Conservation (phyloP, 345 rosid species). For the Laguncularia racemosa region DNA sequence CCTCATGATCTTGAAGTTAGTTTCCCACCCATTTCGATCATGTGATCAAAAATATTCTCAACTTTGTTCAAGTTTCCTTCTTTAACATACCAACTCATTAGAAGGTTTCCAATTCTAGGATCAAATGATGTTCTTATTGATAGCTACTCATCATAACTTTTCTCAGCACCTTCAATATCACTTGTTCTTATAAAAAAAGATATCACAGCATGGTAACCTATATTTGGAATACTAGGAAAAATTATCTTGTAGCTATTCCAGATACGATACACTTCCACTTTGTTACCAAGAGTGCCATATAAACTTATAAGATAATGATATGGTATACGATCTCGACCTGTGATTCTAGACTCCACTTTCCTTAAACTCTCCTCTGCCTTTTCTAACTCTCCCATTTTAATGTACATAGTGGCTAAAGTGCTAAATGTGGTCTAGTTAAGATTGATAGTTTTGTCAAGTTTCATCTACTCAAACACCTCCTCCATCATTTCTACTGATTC, state of each 20-base stretch:
- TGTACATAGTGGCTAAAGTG: slow-evolving; percentile 90
- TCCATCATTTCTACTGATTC: slow-evolving; percentile 74
- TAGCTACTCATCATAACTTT: slow-evolving; percentile 70
- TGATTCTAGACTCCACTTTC: no score
- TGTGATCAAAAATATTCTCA: no score
- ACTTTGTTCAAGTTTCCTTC: no score
- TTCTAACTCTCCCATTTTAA: no score
- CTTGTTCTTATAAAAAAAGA: slow-evolving; percentile 57
- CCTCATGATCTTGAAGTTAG: no score
- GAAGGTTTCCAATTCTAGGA: slow-evolving; percentile 76
- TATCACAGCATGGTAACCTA: slow-evolving; percentile 75
- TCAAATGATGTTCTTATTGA: slow-evolving; percentile 56
- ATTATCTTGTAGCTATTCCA: slow-evolving; percentile 70
- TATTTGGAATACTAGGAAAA: slow-evolving; percentile 69
- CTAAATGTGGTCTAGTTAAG: slow-evolving; percentile 93
- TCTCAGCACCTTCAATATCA: slow-evolving; percentile 77
- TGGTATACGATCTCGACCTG: no score
- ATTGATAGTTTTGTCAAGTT: slow-evolving; percentile 36
- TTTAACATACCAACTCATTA: slow-evolving; percentile 53
- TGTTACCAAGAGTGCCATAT: no score
- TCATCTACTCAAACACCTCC: slow-evolving; percentile 65
- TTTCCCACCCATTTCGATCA: no score
- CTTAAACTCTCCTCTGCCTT: no score
- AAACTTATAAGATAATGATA: no score
- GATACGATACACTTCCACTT: no score